Evolutionary conservation across 2,329 filamentous ascomycete species (phyloP), one percentile per base, ranked within the genome.

Genomic region (Fusarium redolens): DNA sequence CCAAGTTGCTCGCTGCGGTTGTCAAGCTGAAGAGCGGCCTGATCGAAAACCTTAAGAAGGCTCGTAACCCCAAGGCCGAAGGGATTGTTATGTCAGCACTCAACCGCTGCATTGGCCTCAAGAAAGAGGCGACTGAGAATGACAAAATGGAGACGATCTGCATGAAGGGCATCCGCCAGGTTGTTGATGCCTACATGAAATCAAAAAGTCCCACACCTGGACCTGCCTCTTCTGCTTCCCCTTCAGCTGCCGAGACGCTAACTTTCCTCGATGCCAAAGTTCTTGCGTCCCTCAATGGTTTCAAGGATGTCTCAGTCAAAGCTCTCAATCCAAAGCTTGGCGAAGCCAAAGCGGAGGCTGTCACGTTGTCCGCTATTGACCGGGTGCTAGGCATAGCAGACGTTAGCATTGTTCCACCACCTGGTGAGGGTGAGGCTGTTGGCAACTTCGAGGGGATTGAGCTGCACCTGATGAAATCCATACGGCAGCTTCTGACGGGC

Each of bases 1-100:
- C 84, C 1, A 81, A 82, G 38, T 78, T 87, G 3, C 78, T 85
- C 28, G 73, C 78, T 11, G 83, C 84, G 18, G 81, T 88, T 22
- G 80, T 83, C 38, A 81, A 81, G 22, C 83, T 88, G 76, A 86
- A 86, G 73, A 83, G 83, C 15, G 84, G 85, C 14, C 80, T 88
- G 20, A 81, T 85, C 15, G 81, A 83, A 57, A 85, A 86, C 62
- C 80, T 88, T 45, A 81, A 81, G 55, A 84, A 83, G 68, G 82
- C 83, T 3, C 80, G 82, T 18, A 81, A 81, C 17, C 82, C 83
- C 31, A 81, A 83, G 62, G 81, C 85, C 20, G 83, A 87, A 63
- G 84, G 83, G 30, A 83, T 87, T 30, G 85, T 87, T 66, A 86
- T 87, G 82, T 87, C 86, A 11, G 86, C 86, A 17, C 80, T 88